Base-by-base conservation (phyloP, 2,329 filamentous ascomycete species). In the Biscogniauxia mediterranea region DNA sequence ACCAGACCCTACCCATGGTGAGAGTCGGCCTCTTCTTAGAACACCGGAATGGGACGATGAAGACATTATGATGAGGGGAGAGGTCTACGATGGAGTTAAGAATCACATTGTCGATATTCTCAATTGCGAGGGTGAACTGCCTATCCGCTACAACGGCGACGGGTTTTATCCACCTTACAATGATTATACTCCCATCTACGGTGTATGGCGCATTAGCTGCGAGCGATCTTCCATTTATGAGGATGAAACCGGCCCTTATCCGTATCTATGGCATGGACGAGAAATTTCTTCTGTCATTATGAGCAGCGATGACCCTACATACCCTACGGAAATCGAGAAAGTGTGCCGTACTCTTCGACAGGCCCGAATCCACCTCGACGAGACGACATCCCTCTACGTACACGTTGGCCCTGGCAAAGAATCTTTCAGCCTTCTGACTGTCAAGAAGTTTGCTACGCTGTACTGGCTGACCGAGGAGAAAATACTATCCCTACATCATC, bases 321-420 rank as follows among this genome's bases (percentile, higher is more conserved):
- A 65, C 32, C 42, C n/a, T 1, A 21, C 58, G 28, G 60, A 64
- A 20, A 64, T 71, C 42, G 51, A 54, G 20, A 55, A 63, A 9
- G 57, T 71, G 5, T 70, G 68, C 53, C 61, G 60, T 11, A 63
- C 61, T 8, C 60, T 73, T 25, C 64, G 66, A 19, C 26, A 38
- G 1, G n/a, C 52, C 0, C 66, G 70, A 5, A 62, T 69, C 11
- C 63, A 68, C 26, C 56, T 73, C 4, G 71, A 71, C 28, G n/a
- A 62, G 2, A 63, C 64, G 1, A 64, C 68, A 0, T 54, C 61
- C 4, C 56, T 72, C 5, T 69, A 72, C 23, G 64, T 72, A 13
- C 71, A 73, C 46, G 63, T 73, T 7, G 71, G 71, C 11, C 65
- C 63, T 8, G 68, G 69, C 11, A 59, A 69, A n/a, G 59, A 68